A percentile compares a stretch with the other conserved stretches of the same genome.
phyloP scores from a whole-genome alignment of 1,284 basidiomycete species.

The Austroboletus olivaceoglutinosus region DNA sequence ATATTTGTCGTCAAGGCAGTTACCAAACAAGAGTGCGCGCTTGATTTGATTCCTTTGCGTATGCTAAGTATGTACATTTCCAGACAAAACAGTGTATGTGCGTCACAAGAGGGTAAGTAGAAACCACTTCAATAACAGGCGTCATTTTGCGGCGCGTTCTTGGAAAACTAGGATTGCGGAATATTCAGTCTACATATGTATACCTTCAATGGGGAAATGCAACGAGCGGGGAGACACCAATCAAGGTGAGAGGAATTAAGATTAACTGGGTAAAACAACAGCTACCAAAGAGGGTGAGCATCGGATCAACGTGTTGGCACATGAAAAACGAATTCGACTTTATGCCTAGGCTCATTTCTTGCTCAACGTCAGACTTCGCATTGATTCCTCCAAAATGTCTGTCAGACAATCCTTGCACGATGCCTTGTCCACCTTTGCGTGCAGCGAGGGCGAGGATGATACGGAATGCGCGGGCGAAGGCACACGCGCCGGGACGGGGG shows the following conservation, averaged over 20 bases:
- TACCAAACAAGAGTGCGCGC: conserved; percentile 24
- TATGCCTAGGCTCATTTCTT: conserved; percentile 40
- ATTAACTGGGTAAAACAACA: conserved; percentile 5
- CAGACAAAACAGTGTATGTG: conserved; percentile 16
- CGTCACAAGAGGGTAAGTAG: conserved; percentile 19
- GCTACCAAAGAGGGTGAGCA: neutral
- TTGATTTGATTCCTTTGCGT: conserved; percentile 9
- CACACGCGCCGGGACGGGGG: neutral
- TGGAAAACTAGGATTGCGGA: conserved; percentile 3
- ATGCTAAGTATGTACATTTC: conserved; percentile 20
- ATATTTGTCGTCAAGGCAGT: conserved; percentile 22
- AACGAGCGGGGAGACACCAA: conserved; percentile 19
- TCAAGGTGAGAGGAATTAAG: neutral
- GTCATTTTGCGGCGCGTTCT: neutral
- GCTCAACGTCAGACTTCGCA: conserved; percentile 56
- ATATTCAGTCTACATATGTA: conserved; percentile 11
- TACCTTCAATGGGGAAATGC: conserved; percentile 1
- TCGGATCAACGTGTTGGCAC: neutral
- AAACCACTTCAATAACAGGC: neutral
- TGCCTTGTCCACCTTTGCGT: conserved; percentile 21
- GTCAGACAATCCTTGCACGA: conserved; percentile 33
- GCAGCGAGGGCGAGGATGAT: conserved; percentile 5
- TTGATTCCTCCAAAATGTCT: conserved; percentile 58
- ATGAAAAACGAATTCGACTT: neutral
- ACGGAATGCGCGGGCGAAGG: conserved; percentile 2